Percentiles rank a stretch among this genome's conserved stretches.
Conservation (phyloP, 345 rosid species). For the Eucalyptus cloeziana region DNA sequence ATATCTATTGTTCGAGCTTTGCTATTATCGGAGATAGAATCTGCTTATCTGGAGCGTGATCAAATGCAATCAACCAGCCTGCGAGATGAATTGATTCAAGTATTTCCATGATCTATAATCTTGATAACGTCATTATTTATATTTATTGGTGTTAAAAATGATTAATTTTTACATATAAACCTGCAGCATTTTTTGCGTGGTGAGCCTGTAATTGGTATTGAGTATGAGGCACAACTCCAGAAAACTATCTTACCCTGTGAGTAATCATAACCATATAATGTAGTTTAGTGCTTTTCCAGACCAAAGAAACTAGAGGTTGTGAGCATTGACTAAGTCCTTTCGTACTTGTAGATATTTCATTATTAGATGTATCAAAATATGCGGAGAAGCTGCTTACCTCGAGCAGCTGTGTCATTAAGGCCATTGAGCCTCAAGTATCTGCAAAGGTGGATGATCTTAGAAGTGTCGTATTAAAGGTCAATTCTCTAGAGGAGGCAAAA, state of each 20-base stretch:
- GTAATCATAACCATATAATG: constrained; percentile 2
- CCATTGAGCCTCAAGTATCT: constrained; percentile 65
- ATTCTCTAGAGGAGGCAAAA: constrained; percentile 44
- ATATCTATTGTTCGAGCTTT: constrained; percentile 72
- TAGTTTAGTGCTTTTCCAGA: neutral
- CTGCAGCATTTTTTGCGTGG: constrained; percentile 48
- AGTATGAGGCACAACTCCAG: constrained; percentile 83
- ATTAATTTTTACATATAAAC: neutral
- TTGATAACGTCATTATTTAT: neutral
- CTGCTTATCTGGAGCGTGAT: constrained; percentile 93
- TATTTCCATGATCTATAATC: constrained; percentile 4
- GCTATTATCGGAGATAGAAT: constrained; percentile 81
- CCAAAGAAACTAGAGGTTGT: neutral
- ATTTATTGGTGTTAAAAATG: neutral
- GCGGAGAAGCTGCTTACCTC: constrained; percentile 65
- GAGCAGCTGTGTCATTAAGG: constrained; percentile 69
- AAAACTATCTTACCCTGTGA: constrained; percentile 80
- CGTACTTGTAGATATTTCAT: constrained; percentile 50
- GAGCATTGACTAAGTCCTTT: neutral
- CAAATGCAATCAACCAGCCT: constrained; percentile 85
- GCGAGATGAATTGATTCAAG: constrained; percentile 84
- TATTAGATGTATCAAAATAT: constrained; percentile 65
- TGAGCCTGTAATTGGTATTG: constrained; percentile 86
- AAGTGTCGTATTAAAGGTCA: constrained; percentile 38
- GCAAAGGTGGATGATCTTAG: constrained; percentile 59